Evolutionary conservation across 1,284 basidiomycete genomes (phyloP), one percentile per base, ranked within the genome.

Genomic region (Chalciporus sp.): DNA sequence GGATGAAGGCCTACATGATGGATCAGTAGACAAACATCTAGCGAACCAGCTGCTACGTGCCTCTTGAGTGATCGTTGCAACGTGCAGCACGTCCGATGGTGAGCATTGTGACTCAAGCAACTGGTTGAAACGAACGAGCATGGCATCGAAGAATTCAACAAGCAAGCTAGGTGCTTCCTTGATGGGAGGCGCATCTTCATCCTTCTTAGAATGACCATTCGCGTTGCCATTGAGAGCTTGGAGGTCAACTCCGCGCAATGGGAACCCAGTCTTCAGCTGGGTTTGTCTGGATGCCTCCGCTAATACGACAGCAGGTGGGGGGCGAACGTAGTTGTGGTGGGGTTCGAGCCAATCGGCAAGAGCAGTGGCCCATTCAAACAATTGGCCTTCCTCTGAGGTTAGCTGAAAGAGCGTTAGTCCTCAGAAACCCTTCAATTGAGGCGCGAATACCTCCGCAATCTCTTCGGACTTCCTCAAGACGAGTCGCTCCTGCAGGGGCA

Each of bases 281-380:
- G 83, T 81, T 64, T 83, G 79, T 60, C 84, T 88, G 3, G 85
- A 80, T 20, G 85, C 86, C 66, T 90, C 88, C 7, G 87, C 87
- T 26, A 90, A 74, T 26, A 90, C 86, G 10, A 80, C 78, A 4
- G 81, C 72, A 1, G 88, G 81, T 23, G 83, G 83, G 10, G 88
- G 89, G 7, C 89, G 84, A 31, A 81, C 76, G 61, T 87, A 75
- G 55, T 88, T 77, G 59, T 91, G 88, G 65, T 88, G 85, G 8
- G 86, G 86, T 56, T 82, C 84, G 19, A 91, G 75, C 90, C 90
- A 92, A 50, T 84, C 78, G 33, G 85, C 79, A 42, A 92, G 69
- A 7, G 80, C 79, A 29, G 73, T 74, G 10, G 81, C 79, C 67
- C 82, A 90, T 31, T 84, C 74, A 42, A 84, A 72, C 40, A 90